These are phyloP conservation scores for Cruciata laevipes DNA, from an alignment of 257 asterid species.

Conservation along the genomic window DNA sequence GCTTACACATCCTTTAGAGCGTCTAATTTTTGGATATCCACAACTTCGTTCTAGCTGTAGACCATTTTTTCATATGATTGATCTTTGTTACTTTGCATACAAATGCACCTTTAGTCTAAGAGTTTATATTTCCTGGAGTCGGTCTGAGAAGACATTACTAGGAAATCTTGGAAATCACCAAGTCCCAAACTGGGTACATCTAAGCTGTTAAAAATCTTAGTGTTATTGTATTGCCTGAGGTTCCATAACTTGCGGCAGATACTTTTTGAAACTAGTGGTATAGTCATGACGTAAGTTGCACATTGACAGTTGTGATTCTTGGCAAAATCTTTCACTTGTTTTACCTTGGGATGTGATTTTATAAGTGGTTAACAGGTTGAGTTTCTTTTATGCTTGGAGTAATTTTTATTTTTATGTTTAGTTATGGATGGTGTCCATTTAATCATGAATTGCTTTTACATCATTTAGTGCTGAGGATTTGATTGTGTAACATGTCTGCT, in stretches of 20 bases:
- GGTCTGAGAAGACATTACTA: not conserved
- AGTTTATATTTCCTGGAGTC: not conserved
- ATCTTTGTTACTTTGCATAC: not conserved
- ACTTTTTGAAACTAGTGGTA: not conserved
- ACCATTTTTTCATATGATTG: not conserved
- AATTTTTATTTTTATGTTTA: no score
- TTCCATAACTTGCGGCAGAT: not conserved
- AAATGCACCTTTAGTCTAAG: not conserved
- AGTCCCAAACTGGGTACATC: not conserved
- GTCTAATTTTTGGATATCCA: not conserved
- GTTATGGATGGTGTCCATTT: not conserved
- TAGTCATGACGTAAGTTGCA: not conserved
- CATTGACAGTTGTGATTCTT: not conserved
- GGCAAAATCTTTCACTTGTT: not conserved
- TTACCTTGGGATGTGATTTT: not conserved
- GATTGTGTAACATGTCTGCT: conserved; percentile 8
- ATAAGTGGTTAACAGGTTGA: not conserved
- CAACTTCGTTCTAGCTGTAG: not conserved
- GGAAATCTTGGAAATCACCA: not conserved
- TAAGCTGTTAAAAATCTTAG: not conserved
- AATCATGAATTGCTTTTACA: not conserved
- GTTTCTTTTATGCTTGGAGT: not conserved
- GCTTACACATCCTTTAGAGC: not conserved
- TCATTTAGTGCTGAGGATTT: not conserved
- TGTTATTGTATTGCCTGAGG: not conserved